phyloP scores from a whole-genome alignment of 2,329 filamentous ascomycete genomes.

The Fusarium zealandicum region DNA sequence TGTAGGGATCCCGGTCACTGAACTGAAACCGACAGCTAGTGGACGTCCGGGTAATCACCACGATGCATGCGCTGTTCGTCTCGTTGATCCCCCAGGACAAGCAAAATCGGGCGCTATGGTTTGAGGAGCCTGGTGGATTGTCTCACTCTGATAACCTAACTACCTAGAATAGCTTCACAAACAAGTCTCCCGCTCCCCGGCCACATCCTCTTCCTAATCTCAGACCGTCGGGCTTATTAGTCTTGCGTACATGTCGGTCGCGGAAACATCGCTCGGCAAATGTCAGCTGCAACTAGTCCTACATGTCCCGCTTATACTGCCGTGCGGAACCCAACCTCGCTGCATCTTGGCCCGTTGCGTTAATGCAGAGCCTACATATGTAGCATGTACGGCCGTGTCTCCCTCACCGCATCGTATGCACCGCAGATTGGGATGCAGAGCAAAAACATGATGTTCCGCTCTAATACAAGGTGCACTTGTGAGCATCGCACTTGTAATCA shows the following conservation, averaged over 20 bases:
- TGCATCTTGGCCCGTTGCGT: slow-evolving; percentile 6
- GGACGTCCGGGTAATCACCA: too few species aligned
- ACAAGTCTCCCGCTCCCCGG: background rate
- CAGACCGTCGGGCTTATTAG: background rate
- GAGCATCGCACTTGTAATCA: too few species aligned
- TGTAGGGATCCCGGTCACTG: too few species aligned
- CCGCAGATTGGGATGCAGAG: slow-evolving; percentile 1
- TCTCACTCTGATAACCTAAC: too few species aligned
- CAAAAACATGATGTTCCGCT: background rate
- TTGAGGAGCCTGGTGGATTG: too few species aligned
- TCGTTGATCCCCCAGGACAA: too few species aligned
- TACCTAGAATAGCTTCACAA: background rate
- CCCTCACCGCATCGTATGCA: slow-evolving; percentile 28
- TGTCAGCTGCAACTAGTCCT: slow-evolving; percentile 2
- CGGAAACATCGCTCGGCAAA: background rate
- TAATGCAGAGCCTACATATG: slow-evolving; percentile 2
- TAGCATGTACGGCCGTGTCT: background rate
- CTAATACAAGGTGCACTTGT: too few species aligned
- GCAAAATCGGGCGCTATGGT: too few species aligned
- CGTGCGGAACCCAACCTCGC: slow-evolving; percentile 10
- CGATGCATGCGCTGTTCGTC: too few species aligned
- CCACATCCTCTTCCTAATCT: background rate
- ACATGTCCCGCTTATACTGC: background rate
- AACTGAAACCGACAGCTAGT: too few species aligned
- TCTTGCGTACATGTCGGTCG: background rate